Percentiles rank a stretch among this genome's conserved stretches.
phyloP scores from a whole-genome alignment of 225 moss, liverwort and hornwort species.

The Bryoerythrophyllum caledonicum region DNA sequence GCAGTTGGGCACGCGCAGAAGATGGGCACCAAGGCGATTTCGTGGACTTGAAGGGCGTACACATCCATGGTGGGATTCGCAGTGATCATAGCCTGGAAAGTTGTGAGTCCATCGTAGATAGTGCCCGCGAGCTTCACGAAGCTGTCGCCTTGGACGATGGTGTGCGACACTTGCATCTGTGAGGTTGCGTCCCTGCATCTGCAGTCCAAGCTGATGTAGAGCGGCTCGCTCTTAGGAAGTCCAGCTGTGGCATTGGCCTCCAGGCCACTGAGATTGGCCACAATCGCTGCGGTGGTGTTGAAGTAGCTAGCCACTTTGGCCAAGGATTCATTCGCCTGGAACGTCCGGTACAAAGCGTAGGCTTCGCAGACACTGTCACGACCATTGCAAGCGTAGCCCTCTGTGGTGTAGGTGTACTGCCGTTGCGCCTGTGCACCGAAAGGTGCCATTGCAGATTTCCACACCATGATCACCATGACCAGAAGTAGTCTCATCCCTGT shows the following conservation, averaged over 20 bases:
- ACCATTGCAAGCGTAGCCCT: background rate
- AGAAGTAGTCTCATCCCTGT: background rate
- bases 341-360: background rate
- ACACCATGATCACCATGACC: background rate
- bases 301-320: background rate
- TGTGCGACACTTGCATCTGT: background rate
- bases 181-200: background rate
- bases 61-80: background rate
- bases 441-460: background rate
- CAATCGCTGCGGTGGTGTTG: background rate
- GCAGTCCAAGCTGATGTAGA: background rate
- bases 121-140: background rate
- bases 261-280: background rate
- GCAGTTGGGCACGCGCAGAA: background rate
- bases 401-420: background rate
- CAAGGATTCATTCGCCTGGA: background rate
- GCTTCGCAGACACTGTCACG: background rate
- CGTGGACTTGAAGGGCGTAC: background rate
- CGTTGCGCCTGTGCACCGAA: background rate
- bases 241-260: background rate
- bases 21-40: background rate
- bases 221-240: background rate
- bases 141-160: background rate
- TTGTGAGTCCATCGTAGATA: background rate
- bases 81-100: background rate